Conservation (phyloP, 2,329 filamentous ascomycete genomes). For the Dothistroma pini region DNA sequence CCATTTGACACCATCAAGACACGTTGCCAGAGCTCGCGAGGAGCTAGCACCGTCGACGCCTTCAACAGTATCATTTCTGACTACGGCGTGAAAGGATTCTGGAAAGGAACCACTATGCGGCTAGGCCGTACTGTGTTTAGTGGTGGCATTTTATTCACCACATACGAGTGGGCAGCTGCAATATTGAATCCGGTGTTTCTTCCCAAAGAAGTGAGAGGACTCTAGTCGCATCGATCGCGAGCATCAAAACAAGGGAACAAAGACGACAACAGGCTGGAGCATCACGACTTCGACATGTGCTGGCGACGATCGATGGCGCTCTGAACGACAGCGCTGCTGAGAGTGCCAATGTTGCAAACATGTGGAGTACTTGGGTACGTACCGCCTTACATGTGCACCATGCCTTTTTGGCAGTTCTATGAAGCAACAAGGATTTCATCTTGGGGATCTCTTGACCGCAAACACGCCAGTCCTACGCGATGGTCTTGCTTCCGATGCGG, state of each 20-base stretch:
- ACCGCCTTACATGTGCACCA: not conserved
- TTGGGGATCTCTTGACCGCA: not conserved
- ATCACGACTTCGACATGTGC: not conserved
- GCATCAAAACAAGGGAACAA: not conserved
- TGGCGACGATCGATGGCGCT: not conserved
- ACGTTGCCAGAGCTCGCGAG: slow-evolving; percentile 56
- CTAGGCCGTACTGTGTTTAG: slow-evolving; percentile 61
- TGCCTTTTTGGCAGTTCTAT: not conserved
- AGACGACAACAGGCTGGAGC: not conserved
- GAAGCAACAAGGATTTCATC: not conserved
- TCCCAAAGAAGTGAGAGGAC: slow-evolving; percentile 9
- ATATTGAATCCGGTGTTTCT: slow-evolving; percentile 42
- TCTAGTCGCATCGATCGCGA: not conserved
- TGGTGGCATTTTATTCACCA: slow-evolving; percentile 64
- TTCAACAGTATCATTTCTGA: slow-evolving; percentile 53
- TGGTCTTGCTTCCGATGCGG: no score
- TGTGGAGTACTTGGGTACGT: not conserved
- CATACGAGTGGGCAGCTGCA: slow-evolving; percentile 56
- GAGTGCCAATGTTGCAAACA: not conserved
- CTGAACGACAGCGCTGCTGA: not conserved
- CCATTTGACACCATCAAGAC: slow-evolving; percentile 65
- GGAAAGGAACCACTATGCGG: slow-evolving; percentile 66
- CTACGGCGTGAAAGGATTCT: slow-evolving; percentile 59
- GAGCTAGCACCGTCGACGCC: slow-evolving; percentile 56
- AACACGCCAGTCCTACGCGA: no score